Evolutionary conservation across 257 asterid genomes (phyloP).

Genomic region (Solanum appendiculatum): DNA sequence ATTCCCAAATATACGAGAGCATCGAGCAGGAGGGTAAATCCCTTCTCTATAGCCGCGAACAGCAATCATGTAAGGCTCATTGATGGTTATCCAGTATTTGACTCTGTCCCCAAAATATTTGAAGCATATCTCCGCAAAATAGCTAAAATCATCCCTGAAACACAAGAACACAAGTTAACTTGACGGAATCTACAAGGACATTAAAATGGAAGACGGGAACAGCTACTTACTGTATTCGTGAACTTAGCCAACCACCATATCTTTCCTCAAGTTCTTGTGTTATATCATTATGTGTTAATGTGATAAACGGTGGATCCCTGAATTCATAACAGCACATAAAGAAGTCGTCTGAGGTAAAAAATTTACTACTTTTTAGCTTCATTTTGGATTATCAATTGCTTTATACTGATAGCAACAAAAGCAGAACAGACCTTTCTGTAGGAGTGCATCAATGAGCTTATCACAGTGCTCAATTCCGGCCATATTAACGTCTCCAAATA

Average conservation of each 20-base stretch:
- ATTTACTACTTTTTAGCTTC: neutral
- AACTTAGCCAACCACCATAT: constrained; percentile 60
- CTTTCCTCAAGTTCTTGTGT: constrained; percentile 70
- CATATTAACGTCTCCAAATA: constrained; percentile 40
- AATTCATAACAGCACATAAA: neutral
- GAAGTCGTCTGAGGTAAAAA: neutral
- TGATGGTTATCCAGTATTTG: constrained; percentile 56
- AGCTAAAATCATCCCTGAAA: constrained; percentile 51
- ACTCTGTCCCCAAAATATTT: constrained; percentile 51
- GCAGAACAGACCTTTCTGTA: constrained; percentile 23
- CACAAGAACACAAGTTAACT: neutral
- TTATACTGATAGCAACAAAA: neutral
- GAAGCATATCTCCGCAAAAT: constrained; percentile 53
- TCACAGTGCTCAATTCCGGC: constrained; percentile 47
- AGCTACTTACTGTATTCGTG: constrained; percentile 25
- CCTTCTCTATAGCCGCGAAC: constrained; percentile 42
- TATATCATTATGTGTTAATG: constrained; percentile 49
- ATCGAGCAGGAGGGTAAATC: constrained; percentile 44
- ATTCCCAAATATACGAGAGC: constrained; percentile 41
- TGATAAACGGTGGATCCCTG: constrained; percentile 58
- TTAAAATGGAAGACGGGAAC: neutral
- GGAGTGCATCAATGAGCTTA: constrained; percentile 47
- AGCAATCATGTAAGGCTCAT: constrained; percentile 51
- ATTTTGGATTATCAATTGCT: neutral
- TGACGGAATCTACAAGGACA: neutral